Percentiles rank a stretch among this genome's conserved stretches.
Evolutionary conservation across 257 asterid genomes (phyloP).

Genomic region (Petunia secreta): DNA sequence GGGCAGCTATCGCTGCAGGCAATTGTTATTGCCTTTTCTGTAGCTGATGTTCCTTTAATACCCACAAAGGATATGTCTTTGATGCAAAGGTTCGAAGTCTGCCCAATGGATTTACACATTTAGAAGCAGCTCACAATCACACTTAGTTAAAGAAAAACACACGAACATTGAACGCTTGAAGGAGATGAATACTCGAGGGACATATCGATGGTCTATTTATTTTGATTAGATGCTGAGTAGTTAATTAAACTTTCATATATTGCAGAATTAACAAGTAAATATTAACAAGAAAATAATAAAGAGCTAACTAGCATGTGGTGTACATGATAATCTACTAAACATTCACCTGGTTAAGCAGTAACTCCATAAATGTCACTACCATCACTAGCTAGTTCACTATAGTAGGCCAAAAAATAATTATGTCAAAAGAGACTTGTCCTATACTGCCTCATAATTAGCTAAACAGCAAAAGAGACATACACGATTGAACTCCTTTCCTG

Average conservation of each 20-base stretch:
- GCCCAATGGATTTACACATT: conserved; percentile 31
- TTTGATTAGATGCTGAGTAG: not conserved
- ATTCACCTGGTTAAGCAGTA: conserved; percentile 21
- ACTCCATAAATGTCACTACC: conserved; percentile 3
- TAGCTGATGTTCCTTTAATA: conserved; percentile 78
- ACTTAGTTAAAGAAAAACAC: conserved; percentile 10
- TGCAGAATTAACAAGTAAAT: not conserved
- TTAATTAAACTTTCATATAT: not conserved
- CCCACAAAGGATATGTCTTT: conserved; percentile 45
- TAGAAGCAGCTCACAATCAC: not conserved
- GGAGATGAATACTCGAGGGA: not conserved
- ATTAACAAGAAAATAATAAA: not conserved
- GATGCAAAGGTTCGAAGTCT: conserved; percentile 73
- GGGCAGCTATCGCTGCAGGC: conserved; percentile 78
- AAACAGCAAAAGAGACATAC: not conserved
- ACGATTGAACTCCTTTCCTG: not conserved
- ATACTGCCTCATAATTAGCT: not conserved
- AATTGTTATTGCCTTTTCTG: conserved; percentile 59
- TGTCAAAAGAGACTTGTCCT: not conserved
- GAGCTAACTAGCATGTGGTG: not conserved
- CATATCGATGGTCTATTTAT: not conserved
- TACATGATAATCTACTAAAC: not conserved
- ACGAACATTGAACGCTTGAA: not conserved
- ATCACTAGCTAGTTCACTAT: conserved; percentile 11
- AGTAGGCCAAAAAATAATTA: not conserved